phyloP scores from a whole-genome alignment of 345 rosid species.

The Salix dunnii region DNA sequence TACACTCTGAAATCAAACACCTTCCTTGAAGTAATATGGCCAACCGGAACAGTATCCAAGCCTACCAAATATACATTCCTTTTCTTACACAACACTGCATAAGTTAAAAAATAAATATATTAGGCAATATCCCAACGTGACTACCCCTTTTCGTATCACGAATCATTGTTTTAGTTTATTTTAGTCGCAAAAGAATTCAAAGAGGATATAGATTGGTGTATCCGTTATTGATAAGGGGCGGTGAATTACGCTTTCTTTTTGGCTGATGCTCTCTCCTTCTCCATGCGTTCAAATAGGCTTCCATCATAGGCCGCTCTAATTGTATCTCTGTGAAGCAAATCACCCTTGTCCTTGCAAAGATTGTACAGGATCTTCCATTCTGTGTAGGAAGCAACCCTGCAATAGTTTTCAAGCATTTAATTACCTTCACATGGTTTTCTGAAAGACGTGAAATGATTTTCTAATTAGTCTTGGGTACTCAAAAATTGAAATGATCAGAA shows the following conservation, averaged over 20 bases:
- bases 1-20: background rate
- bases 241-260: constrained; percentile 44
- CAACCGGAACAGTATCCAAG: background rate
- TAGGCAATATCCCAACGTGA: background rate
- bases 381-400: constrained; percentile 54
- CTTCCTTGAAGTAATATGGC: background rate
- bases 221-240: background rate
- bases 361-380: constrained; percentile 64
- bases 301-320: constrained; percentile 74
- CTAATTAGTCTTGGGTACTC: background rate
- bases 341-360: constrained; percentile 68
- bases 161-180: background rate
- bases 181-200: background rate
- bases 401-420: background rate
- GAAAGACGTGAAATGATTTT: background rate
- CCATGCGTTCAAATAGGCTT: constrained; percentile 57
- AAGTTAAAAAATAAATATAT: background rate
- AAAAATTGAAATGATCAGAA: background rate
- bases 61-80: background rate
- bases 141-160: background rate
- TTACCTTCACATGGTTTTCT: background rate
- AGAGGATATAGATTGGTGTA: background rate
- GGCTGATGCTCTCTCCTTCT: constrained; percentile 45
- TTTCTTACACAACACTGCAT: constrained; percentile 9
- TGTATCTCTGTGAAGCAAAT: constrained; percentile 61